Evolutionary conservation across 768 basidiomycete species (phyloP), one percentile per base, ranked within the genome.

Genomic region (Agrocybe praecox): DNA sequence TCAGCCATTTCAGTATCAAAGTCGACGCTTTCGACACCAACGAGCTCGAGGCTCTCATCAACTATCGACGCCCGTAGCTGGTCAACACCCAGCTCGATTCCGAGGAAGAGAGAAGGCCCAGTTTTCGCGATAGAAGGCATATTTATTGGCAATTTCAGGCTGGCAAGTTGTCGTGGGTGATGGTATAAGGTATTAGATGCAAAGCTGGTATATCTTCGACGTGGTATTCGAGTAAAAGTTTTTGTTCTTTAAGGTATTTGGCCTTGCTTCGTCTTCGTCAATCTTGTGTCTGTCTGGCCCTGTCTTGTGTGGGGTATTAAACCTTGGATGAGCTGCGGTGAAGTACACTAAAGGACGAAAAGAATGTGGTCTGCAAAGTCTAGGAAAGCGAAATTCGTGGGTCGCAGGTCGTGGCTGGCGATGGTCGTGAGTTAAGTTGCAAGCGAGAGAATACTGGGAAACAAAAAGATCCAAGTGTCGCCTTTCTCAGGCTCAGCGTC

Each of bases 81-180:
- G 78, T 94, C 92, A 33, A 87, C 87, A 3, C 89, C 87, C 52
- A 94, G 82, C 76, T 94, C 92, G 68, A 95, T 81, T 56, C 92
- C 93, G 42, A 95, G 85, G 74, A 93, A 94, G 63, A 90, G 81
- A 52, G 76, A 72, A 46, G 77, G 76, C 56, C 75, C 76, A 18
- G 74, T 69, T 71, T 81, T 80, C 40, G 76, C 70, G 63, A 69
- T 61, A 55, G 74, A 72, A 59, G 78, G 77, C 79, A 81, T 76
- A 5, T 14, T 40, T 6, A 67, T 32, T 59, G 36, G 36, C 14
- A 40, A 15, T 40, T 40, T 14, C 12, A 40, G 12, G 36, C 14
- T 5, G 36, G 36, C n/a, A 5, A 17, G 24, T 46, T 58, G 54
- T 43, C 18, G 48, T 47, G 47, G 45, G 36, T 43, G 46, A 9